phyloP scores from a whole-genome alignment of 1,284 basidiomycete genomes.

The Cutaneotrichosporon sp. region DNA sequence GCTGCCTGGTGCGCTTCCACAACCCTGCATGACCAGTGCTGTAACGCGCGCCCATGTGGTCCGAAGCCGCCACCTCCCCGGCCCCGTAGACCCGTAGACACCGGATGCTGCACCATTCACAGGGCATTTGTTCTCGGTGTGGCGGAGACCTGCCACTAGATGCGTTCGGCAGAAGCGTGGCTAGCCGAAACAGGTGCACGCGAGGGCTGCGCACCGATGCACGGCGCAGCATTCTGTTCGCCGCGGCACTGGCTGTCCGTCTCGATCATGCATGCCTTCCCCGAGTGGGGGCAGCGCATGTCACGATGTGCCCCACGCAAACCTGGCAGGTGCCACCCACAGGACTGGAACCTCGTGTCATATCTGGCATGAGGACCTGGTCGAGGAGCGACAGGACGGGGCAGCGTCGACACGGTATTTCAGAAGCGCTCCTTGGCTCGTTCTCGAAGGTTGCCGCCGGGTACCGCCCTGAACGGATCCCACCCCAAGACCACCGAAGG shows the following conservation, averaged over 20 bases:
- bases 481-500: not conserved
- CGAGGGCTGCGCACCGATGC: too few species aligned
- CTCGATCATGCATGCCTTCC: not conserved
- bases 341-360: slow-evolving; percentile 1
- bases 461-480: not conserved
- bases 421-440: not conserved
- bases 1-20: not conserved
- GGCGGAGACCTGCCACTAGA: too few species aligned
- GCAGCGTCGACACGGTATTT: not conserved
- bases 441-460: not conserved
- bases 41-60: too few species aligned
- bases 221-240: too few species aligned
- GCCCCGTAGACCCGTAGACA: not conserved
- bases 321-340: not conserved
- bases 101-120: too few species aligned
- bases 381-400: too few species aligned
- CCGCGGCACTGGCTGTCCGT: not conserved
- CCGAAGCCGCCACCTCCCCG: not conserved
- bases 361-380: not conserved
- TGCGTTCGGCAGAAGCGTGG: too few species aligned
- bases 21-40: not conserved
- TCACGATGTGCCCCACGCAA: not conserved
- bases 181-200: too few species aligned
- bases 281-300: not conserved
- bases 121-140: too few species aligned